Percentiles rank a stretch among this genome's conserved stretches.
Evolutionary conservation across 768 basidiomycete species (phyloP).

Genomic region (Cubamyces sp.): DNA sequence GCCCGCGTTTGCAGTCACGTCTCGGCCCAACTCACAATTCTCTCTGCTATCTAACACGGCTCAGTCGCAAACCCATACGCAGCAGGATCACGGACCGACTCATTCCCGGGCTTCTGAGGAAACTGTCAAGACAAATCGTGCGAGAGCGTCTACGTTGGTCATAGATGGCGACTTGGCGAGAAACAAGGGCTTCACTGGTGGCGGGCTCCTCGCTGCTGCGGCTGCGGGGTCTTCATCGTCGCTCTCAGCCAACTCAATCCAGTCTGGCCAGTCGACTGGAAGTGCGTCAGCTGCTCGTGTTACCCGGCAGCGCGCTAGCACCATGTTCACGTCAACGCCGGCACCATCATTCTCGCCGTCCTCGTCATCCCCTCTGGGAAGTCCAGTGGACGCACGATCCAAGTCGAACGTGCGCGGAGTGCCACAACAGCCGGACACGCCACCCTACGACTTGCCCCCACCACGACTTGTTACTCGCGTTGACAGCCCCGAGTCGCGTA

Average conservation of each 20-base stretch:
- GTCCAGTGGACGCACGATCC: conserved; percentile 3
- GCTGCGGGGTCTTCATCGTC: background rate
- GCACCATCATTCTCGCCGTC: conserved; percentile 7
- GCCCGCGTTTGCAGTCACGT: conserved; percentile 41
- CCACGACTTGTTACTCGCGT: conserved; percentile 6
- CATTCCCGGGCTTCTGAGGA: conserved; percentile 10
- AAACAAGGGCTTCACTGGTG: conserved; percentile 33
- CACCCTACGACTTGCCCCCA: conserved; percentile 8
- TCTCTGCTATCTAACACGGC: conserved; percentile 21
- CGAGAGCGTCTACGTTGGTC: conserved; percentile 27
- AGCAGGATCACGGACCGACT: background rate
- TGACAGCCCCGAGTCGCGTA: conserved; percentile 6
- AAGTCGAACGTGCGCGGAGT: conserved; percentile 13
- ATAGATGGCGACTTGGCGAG: conserved; percentile 13
- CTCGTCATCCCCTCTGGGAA: conserved; percentile 14
- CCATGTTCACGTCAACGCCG: conserved; percentile 15
- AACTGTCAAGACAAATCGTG: conserved; percentile 11
- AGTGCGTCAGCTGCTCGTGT: conserved; percentile 1
- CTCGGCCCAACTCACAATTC: conserved; percentile 37
- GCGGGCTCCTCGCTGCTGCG: conserved; percentile 28
- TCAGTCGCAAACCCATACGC: conserved; percentile 3
- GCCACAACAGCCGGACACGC: conserved; percentile 1
- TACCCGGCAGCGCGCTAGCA: conserved; percentile 18
- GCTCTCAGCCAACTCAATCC: conserved; percentile 5
- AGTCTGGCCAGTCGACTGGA: conserved; percentile 14